These are phyloP conservation scores for Leccinellum rugosiceps DNA, from an alignment of 768 basidiomycete genomes.

Conservation along the genomic window DNA sequence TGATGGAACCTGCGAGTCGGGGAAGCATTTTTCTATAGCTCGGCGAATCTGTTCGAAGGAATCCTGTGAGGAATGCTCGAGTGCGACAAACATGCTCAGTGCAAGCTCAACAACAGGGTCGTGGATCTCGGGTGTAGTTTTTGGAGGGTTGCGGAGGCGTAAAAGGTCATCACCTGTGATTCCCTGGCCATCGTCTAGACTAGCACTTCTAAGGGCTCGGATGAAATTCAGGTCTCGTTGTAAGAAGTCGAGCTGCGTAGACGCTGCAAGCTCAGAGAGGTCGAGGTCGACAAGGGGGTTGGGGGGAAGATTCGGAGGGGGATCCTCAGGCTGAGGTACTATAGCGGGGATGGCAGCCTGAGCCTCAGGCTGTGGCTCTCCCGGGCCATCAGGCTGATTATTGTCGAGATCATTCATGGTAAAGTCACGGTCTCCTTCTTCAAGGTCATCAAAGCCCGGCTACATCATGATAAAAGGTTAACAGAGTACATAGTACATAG, in stretches of 20 bases:
- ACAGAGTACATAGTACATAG: too few relatives aligned
- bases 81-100: neutral
- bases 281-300: neutral
- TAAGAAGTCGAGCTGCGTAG: neutral
- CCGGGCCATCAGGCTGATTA: too few relatives aligned
- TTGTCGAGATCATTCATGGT: too few relatives aligned
- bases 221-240: neutral
- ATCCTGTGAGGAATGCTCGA: neutral
- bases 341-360: too few relatives aligned
- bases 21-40: neutral
- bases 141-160: neutral
- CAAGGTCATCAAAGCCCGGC: too few relatives aligned
- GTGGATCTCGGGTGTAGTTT: neutral
- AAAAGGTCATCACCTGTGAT: neutral
- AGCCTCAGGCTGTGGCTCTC: too few relatives aligned
- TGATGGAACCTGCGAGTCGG: neutral
- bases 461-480: too few relatives aligned
- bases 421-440: too few relatives aligned
- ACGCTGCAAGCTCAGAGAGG: neutral
- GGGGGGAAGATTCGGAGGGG: neutral
- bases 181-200: neutral
- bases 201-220: neutral
- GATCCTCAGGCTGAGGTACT: too few relatives aligned
- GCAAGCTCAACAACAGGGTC: neutral
- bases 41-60: neutral